Evolutionary conservation across 2,329 filamentous ascomycete genomes (phyloP).

Genomic region (Hypoxylon sp.): DNA sequence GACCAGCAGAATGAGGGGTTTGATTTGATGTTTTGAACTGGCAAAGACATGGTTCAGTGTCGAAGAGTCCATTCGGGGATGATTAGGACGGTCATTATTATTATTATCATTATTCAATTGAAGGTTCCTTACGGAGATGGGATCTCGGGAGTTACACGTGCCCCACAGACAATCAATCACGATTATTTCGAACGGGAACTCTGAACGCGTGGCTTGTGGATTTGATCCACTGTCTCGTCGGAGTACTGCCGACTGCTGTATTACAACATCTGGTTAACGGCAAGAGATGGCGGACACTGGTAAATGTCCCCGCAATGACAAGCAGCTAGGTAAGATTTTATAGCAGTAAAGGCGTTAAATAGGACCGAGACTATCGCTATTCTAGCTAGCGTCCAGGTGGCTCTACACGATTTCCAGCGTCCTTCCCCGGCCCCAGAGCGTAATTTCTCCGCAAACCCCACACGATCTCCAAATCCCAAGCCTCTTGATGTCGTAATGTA

Average conservation of each 20-base stretch:
- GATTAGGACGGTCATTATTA: neutral
- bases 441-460: constrained; percentile 38
- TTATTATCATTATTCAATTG: neutral
- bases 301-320: neutral
- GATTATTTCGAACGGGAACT: neutral
- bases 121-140: too few species aligned
- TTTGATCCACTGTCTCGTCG: neutral
- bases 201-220: neutral
- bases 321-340: constrained; percentile 6
- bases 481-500: constrained; percentile 24
- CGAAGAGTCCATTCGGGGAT: neutral
- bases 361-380: constrained; percentile 36
- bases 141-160: too few species aligned
- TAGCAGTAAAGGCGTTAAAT: constrained; percentile 17
- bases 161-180: neutral
- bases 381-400: constrained; percentile 18
- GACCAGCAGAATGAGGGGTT: neutral
- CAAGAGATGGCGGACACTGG: neutral
- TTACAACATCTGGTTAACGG: neutral
- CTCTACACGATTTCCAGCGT: constrained; percentile 32
- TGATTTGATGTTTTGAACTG: neutral
- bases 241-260: neutral
- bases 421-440: constrained; percentile 16
- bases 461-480: constrained; percentile 33
- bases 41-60: neutral